phyloP scores from a whole-genome alignment of 192 early-diverging fungal genomes.

The Phycomyces blakesleeanus region DNA sequence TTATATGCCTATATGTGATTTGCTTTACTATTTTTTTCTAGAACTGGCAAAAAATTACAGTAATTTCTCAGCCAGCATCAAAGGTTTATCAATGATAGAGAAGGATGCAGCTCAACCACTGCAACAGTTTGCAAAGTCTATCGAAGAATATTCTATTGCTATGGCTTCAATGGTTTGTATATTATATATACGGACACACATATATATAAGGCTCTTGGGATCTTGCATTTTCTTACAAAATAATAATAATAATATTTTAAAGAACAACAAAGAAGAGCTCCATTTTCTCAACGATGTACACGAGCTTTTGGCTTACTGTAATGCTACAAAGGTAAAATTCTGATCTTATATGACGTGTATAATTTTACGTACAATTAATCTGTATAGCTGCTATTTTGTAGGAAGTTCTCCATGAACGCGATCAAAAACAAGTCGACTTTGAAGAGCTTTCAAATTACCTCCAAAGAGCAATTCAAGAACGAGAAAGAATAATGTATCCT shows the following conservation, averaged over 20 bases:
- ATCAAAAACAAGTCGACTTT: conserved; percentile 93
- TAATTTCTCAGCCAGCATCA: conserved; percentile 70
- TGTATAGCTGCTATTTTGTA: conserved; percentile 3
- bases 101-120: conserved; percentile 74
- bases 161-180: conserved; percentile 64
- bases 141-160: conserved; percentile 60
- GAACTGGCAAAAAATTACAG: conserved; percentile 73
- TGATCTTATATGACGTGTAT: conserved; percentile 32
- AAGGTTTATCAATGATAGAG: conserved; percentile 77
- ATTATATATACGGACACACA: no score
- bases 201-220: no score
- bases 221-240: no score
- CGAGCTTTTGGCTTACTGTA: conserved; percentile 78
- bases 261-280: conserved; percentile 56
- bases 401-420: conserved; percentile 74
- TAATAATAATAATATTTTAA: background rate
- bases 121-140: conserved; percentile 64
- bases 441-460: conserved; percentile 81
- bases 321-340: conserved; percentile 57
- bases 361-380: background rate
- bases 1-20: no score
- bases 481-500: conserved; percentile 57
- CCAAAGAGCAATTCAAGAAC: conserved; percentile 61
- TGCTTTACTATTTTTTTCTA: no score
- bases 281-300: conserved; percentile 70